Percentiles rank a stretch among this genome's conserved stretches.
phyloP scores from a whole-genome alignment of 495 filamentous ascomycete genomes.

The Tuber borchii region DNA sequence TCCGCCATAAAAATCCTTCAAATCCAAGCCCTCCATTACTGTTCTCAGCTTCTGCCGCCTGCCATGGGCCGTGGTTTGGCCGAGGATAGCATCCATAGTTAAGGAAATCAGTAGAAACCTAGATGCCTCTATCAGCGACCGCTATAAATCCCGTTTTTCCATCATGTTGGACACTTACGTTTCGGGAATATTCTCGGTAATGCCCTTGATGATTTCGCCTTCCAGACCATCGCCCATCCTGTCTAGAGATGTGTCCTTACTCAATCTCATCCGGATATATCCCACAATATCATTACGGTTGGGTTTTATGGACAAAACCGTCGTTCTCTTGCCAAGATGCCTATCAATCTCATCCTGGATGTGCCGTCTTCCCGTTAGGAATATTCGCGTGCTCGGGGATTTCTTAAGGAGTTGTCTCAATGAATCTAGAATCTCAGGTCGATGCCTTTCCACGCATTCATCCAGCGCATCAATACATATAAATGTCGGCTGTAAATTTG shows the following conservation, averaged over 20 bases:
- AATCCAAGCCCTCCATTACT: not conserved
- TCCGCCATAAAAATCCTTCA: not conserved
- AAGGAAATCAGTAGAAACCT: not conserved
- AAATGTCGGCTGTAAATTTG: not conserved
- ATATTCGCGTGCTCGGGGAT: not conserved
- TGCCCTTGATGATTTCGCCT: not conserved
- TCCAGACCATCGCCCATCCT: not conserved
- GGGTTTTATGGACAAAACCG: not conserved
- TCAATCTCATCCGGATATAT: not conserved
- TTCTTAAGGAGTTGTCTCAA: not conserved
- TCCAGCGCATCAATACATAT: no score
- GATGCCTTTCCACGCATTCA: not conserved
- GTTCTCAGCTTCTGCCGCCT: not conserved
- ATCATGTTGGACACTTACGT: not conserved
- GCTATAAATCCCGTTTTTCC: not conserved
- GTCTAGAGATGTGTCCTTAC: not conserved
- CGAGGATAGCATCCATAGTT: not conserved
- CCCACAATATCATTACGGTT: not conserved
- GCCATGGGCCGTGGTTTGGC: not conserved
- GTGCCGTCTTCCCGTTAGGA: not conserved
- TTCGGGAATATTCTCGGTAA: not conserved
- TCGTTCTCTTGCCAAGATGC: not conserved
- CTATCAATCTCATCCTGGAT: not conserved
- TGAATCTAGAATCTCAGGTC: not conserved
- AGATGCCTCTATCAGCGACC: not conserved